A percentile compares a stretch with the other conserved stretches of the same genome.
phyloP scores from a whole-genome alignment of 768 basidiomycete genomes.

The Floccularia luteovirens region DNA sequence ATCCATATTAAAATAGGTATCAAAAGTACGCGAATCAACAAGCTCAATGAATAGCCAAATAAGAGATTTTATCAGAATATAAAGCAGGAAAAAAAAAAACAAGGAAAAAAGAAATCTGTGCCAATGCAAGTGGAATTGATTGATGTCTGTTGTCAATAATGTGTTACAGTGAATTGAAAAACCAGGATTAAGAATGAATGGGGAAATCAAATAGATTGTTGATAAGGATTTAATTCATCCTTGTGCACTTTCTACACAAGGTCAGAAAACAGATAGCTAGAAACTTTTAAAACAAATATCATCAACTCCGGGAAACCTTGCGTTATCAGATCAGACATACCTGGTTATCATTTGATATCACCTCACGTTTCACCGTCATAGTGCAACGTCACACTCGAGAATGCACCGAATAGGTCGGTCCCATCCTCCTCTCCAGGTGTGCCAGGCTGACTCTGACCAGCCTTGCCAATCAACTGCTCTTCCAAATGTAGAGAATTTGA shows the following conservation, averaged over 20 bases:
- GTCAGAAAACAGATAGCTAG: background rate
- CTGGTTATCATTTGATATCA: constrained; percentile 8
- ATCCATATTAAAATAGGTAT: constrained; percentile 5
- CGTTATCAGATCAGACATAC: constrained; percentile 1
- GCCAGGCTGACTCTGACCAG: constrained; percentile 22
- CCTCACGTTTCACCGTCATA: constrained; percentile 60
- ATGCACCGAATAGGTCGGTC: constrained; percentile 73
- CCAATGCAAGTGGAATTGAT: constrained; percentile 3
- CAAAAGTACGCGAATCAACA: constrained; percentile 5
- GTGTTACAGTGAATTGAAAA: background rate
- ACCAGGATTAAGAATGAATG: background rate
- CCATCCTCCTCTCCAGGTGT: constrained; percentile 25
- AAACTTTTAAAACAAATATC: background rate
- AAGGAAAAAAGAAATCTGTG: constrained; percentile 1
- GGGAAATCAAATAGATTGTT: background rate
- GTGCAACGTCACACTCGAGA: constrained; percentile 85
- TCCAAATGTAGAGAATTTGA: constrained; percentile 89
- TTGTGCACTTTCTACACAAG: no score
- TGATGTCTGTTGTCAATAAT: no score
- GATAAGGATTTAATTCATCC: no score
- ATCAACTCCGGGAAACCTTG: background rate
- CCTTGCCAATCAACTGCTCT: constrained; percentile 38
- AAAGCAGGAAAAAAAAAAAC: no score
- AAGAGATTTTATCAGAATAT: no score
- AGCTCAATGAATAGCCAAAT: constrained; percentile 1